Base-by-base conservation (phyloP, 2,329 filamentous ascomycete genomes). In the Claviceps cyperi region DNA sequence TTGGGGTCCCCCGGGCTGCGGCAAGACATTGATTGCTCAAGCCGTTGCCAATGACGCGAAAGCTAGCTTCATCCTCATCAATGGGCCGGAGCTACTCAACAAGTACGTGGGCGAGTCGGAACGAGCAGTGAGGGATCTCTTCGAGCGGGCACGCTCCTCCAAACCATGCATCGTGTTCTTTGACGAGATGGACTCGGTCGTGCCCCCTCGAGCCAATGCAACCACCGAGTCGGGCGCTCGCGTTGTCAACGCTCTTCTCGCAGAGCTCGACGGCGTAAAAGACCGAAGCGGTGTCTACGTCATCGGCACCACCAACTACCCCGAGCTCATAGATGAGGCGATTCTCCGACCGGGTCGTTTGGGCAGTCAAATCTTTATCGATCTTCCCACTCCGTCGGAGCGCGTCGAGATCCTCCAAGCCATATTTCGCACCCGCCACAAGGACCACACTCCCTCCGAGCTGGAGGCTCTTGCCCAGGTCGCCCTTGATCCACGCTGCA, bases 71-170 rank as follows among this genome's bases (percentile, higher is more conserved):
- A 98, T 98, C 66, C 89, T 88, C 48, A 88, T 98, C 67, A 96
- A 96, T 66, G 92, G 92, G 0, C 92, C 92, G 0, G 92, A 98
- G 64, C 74, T 98, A 9, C 77, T 98, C 44, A 97, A 97, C 73
- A 98, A 97, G 67, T 98, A 91, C 63, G 90, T 98, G 9, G 92
- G 92, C 57, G 92, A 98, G 67, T 94, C 87, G 6, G 92, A 98
- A 68, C 84, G 91, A 11, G 87, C 90, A 0, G 85, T 98, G 1
- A 82, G 92, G 21, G 88, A 94, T 63, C 84, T 97, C 0, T 98
- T 98, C 66, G 80, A 83, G 55, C 83, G 91, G 15, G 92, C 92
- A 1, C 80, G 90, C 48, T 85, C 85, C 1, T 91, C 85, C 7
- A 78, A 89, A 0, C 92, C 92, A 1, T 97, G 91, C 62, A 88